These are phyloP conservation scores for Daldinia loculata DNA, from an alignment of 495 filamentous ascomycete species.

Conservation along the genomic window DNA sequence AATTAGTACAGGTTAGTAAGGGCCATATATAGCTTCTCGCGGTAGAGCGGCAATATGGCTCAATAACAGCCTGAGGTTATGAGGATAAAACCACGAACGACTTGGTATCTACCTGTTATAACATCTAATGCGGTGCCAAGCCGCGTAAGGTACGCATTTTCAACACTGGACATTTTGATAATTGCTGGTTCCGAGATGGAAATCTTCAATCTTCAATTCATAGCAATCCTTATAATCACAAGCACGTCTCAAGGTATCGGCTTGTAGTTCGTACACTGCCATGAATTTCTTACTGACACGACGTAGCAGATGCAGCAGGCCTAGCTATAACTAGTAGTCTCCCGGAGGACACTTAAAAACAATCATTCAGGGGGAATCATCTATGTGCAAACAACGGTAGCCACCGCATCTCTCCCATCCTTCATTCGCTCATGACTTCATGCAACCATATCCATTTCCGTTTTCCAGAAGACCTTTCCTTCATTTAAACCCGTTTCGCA, in stretches of 20 bases:
- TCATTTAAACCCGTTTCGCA: conserved; percentile 1
- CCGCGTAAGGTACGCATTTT: too few species aligned
- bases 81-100: too few species aligned
- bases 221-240: not conserved
- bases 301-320: not conserved
- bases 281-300: not conserved
- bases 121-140: too few species aligned
- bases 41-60: too few species aligned
- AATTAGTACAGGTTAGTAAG: too few species aligned
- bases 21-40: too few species aligned
- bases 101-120: too few species aligned
- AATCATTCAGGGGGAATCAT: conserved; percentile 40
- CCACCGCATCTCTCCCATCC: conserved; percentile 24
- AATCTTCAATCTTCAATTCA: not conserved
- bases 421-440: conserved; percentile 38
- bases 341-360: not conserved
- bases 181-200: too few species aligned
- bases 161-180: too few species aligned
- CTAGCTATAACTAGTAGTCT: not conserved
- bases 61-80: too few species aligned
- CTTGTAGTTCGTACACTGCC: not conserved
- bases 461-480: conserved; percentile 6
- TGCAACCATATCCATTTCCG: conserved; percentile 31
- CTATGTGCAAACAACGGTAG: conserved; percentile 28
- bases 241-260: conserved; percentile 5